phyloP scores from a whole-genome alignment of 2,329 filamentous ascomycete genomes.

The Aspergillus nomiae region DNA sequence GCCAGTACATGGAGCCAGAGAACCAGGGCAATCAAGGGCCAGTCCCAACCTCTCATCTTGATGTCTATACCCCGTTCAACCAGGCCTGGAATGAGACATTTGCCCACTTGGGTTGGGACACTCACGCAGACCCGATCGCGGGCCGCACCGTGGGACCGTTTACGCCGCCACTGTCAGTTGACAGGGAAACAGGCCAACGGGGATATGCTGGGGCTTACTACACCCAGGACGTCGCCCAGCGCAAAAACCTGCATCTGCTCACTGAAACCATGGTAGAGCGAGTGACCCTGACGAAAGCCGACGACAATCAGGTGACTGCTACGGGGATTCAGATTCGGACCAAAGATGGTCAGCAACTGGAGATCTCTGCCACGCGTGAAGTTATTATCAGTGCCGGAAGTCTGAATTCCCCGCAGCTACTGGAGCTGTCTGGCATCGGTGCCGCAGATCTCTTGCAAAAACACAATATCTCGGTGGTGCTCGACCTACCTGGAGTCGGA shows the following conservation, averaged over 20 bases:
- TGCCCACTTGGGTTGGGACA: conserved; percentile 23
- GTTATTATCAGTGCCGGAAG: conserved; percentile 63
- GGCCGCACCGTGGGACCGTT: conserved; percentile 44
- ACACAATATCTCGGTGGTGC: conserved; percentile 45
- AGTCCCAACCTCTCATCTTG: conserved; percentile 26
- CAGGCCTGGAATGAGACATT: conserved; percentile 29
- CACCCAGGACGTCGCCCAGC: conserved; percentile 37
- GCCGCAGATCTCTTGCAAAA: conserved; percentile 44
- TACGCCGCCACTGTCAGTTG: conserved; percentile 38
- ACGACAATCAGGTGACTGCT: conserved; percentile 15
- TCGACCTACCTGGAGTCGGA: conserved; percentile 51
- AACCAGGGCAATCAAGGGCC: conserved; percentile 23
- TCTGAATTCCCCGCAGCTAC: conserved; percentile 58
- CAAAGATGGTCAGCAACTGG: conserved; percentile 30
- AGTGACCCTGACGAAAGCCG: conserved; percentile 45
- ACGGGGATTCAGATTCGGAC: conserved; percentile 22
- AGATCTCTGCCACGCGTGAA: conserved; percentile 47
- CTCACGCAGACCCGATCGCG: conserved; percentile 33
- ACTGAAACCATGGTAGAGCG: conserved; percentile 50
- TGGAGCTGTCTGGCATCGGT: conserved; percentile 65
- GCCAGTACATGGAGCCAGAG: conserved; percentile 20
- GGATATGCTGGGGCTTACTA: conserved; percentile 49
- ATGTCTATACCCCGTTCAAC: conserved; percentile 33
- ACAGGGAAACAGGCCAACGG: conserved; percentile 32
- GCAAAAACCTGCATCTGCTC: conserved; percentile 51